Evolutionary conservation across 805 yeast genomes (phyloP).

Genomic region (Zygotorulaspora florentina): DNA sequence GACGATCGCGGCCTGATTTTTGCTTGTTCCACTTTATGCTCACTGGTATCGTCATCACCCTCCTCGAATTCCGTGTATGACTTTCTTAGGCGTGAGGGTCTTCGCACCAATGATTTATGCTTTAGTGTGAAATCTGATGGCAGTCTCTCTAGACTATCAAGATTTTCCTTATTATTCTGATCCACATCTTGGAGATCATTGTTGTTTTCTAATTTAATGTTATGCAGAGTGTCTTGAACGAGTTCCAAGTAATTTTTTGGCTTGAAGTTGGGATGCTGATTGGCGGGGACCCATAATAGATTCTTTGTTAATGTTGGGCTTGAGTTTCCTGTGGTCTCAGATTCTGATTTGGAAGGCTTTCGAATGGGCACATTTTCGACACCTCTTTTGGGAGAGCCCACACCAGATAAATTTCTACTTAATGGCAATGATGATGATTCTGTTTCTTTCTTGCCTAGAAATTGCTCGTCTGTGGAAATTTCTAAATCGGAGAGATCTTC

Average conservation of each 20-base stretch:
- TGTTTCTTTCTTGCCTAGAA: not conserved
- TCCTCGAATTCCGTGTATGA: slow-evolving; percentile 33
- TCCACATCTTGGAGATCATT: slow-evolving; percentile 23
- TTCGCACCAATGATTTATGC: slow-evolving; percentile 28
- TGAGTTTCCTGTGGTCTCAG: slow-evolving; percentile 3
- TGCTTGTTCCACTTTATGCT: slow-evolving; percentile 3
- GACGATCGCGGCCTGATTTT: slow-evolving; percentile 2
- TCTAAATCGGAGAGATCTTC: not conserved
- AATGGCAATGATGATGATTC: slow-evolving; percentile 3
- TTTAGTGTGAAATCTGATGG: slow-evolving; percentile 31
- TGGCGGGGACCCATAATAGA: slow-evolving; percentile 93
- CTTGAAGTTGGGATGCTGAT: slow-evolving; percentile 88
- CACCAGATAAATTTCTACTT: slow-evolving; percentile 25
- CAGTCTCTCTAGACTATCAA: slow-evolving; percentile 26
- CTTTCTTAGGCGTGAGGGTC: slow-evolving; percentile 33
- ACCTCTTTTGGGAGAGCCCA: slow-evolving; percentile 24
- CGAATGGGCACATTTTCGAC: slow-evolving; percentile 11
- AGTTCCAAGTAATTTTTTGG: slow-evolving; percentile 79
- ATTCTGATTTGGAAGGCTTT: slow-evolving; percentile 5
- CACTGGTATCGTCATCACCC: slow-evolving; percentile 32
- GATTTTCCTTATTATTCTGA: slow-evolving; percentile 12
- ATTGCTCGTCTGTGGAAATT: not conserved
- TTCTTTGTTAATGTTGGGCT: slow-evolving; percentile 37
- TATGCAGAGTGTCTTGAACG: slow-evolving; percentile 45
- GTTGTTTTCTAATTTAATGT: slow-evolving; percentile 23